Conservation (phyloP, 495 filamentous ascomycete species). For the Aspergillus ellipticus region DNA sequence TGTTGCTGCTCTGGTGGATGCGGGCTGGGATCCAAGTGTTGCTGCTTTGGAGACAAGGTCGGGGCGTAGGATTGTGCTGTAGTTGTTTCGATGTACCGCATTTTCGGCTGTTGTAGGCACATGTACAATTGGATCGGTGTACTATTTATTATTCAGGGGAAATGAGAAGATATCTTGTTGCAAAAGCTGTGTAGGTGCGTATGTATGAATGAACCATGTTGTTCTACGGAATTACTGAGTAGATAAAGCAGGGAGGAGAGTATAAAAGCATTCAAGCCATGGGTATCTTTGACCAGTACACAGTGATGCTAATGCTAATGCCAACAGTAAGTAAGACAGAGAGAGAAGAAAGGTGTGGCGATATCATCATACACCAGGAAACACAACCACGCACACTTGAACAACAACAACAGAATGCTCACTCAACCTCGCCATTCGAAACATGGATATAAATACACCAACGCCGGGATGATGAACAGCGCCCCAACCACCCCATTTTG, state of each 20-base stretch:
- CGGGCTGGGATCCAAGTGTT: conserved; percentile 59
- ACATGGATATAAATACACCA: conserved; percentile 1
- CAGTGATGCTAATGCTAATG: conserved; percentile 13
- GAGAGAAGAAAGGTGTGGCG: background rate
- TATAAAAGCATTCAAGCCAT: conserved; percentile 12
- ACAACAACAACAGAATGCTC: conserved; percentile 3
- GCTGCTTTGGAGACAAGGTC: conserved; percentile 57
- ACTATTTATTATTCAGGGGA: too few species aligned
- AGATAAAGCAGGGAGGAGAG: background rate
- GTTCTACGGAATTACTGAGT: background rate
- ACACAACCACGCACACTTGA: background rate
- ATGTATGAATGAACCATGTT: too few species aligned
- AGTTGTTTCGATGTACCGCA: background rate
- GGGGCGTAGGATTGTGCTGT: conserved; percentile 32
- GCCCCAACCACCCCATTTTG: conserved; percentile 13
- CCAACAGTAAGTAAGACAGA: background rate
- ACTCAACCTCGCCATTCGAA: background rate
- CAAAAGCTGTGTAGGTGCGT: too few species aligned
- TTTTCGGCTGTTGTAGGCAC: too few species aligned
- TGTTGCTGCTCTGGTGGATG: conserved; percentile 34
- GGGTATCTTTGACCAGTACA: conserved; percentile 16
- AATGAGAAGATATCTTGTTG: too few species aligned
- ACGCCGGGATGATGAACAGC: conserved; percentile 13
- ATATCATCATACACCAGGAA: background rate
- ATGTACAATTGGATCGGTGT: too few species aligned